Percentiles rank a stretch among this genome's conserved stretches.
These are phyloP conservation scores for Solidago caesia DNA, from an alignment of 129 eudicot genomes.

Conservation along the genomic window DNA sequence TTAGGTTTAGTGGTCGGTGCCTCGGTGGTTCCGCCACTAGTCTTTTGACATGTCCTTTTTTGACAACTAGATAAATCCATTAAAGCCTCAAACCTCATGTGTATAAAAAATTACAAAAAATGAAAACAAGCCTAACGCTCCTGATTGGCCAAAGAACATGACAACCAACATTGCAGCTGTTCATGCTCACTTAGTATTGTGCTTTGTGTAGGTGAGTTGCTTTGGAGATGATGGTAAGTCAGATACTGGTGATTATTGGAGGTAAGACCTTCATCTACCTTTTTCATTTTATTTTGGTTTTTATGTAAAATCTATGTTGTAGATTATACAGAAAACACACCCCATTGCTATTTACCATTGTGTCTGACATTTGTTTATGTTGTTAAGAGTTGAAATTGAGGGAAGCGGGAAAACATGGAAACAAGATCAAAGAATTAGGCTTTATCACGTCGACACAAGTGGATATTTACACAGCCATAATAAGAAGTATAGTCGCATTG, in stretches of 20 bases:
- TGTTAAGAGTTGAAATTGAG: conserved; percentile 76
- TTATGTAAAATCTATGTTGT: background rate
- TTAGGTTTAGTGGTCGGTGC: too few species aligned
- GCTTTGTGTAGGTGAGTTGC: conserved; percentile 81
- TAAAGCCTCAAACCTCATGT: too few species aligned
- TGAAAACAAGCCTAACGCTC: background rate
- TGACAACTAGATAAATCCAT: too few species aligned
- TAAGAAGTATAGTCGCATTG: conserved; percentile 89
- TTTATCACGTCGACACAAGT: conserved; percentile 84
- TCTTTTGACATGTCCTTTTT: too few species aligned
- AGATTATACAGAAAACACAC: background rate
- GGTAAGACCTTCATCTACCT: conserved; percentile 43
- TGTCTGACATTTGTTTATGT: conserved; percentile 23
- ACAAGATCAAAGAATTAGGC: conserved; percentile 91
- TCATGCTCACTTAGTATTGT: conserved; percentile 13
- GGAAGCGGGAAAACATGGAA: conserved; percentile 93
- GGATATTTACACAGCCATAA: conserved; percentile 95
- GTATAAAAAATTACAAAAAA: background rate
- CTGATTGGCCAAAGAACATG: conserved; percentile 2
- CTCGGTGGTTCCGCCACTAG: too few species aligned
- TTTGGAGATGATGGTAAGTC: conserved; percentile 80
- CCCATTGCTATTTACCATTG: background rate
- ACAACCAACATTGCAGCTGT: conserved; percentile 5
- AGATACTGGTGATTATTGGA: conserved; percentile 98
- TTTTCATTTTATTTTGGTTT: background rate